These are phyloP conservation scores for Raffaelea albimanens DNA, from an alignment of 2,329 filamentous ascomycete genomes.

Conservation along the genomic window DNA sequence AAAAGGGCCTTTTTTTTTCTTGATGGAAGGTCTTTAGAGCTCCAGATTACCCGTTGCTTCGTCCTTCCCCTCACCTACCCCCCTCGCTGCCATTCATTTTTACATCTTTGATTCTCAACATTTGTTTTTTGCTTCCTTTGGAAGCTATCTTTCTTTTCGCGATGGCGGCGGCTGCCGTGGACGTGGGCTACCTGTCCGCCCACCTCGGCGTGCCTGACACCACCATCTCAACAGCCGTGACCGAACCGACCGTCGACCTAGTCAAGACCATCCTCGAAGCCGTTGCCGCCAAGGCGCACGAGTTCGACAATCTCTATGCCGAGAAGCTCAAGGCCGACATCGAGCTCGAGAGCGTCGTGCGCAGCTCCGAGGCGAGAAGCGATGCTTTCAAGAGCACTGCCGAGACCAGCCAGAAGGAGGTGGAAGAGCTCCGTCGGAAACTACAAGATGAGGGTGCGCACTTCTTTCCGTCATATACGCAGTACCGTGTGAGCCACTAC, in stretches of 20 bases:
- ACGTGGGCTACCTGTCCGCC: slow-evolving; percentile 63
- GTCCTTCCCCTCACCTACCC: not conserved
- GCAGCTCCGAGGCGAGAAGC: slow-evolving; percentile 71
- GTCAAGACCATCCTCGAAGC: slow-evolving; percentile 66
- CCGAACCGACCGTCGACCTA: slow-evolving; percentile 67
- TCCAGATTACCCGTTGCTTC: not conserved
- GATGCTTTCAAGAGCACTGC: slow-evolving; percentile 73
- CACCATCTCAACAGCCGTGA: slow-evolving; percentile 50
- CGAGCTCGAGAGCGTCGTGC: slow-evolving; percentile 83
- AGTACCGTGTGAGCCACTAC: not conserved
- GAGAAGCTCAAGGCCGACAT: slow-evolving; percentile 87
- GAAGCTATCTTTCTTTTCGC: slow-evolving; percentile 11
- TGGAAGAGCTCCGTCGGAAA: slow-evolving; percentile 71
- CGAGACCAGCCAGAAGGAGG: slow-evolving; percentile 75
- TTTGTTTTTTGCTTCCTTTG: not conserved
- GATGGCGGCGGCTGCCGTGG: slow-evolving; percentile 54
- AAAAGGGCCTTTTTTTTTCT: slow-evolving; percentile 1
- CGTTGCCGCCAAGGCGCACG: slow-evolving; percentile 68
- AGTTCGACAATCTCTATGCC: slow-evolving; percentile 71
- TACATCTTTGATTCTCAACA: not conserved
- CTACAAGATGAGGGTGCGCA: slow-evolving; percentile 69
- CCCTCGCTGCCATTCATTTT: not conserved
- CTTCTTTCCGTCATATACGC: no score
- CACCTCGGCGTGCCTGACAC: slow-evolving; percentile 61
- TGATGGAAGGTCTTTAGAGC: slow-evolving; percentile 7